A percentile compares a stretch with the other conserved stretches of the same genome.
phyloP scores from a whole-genome alignment of 192 early-diverging fungal genomes.

The Fimicolochytrium jonesii region DNA sequence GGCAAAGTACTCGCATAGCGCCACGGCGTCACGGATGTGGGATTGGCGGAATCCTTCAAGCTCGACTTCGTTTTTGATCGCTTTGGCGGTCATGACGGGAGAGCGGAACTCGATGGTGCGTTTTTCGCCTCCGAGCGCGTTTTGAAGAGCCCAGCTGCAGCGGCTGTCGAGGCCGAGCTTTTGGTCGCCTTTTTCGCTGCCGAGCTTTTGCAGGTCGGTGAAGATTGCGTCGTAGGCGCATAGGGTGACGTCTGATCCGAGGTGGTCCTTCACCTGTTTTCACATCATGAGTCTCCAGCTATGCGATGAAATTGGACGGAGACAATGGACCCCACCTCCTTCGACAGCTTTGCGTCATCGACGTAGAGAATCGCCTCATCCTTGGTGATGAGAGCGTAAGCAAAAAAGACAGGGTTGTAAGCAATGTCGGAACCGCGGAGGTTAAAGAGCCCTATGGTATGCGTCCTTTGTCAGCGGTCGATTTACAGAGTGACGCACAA shows the following conservation, averaged over 20 bases:
- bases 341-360: constrained; percentile 65
- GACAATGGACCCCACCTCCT: constrained; percentile 36
- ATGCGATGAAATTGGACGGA: not conserved
- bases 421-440: constrained; percentile 92
- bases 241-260: constrained; percentile 55
- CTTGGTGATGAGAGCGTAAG: constrained; percentile 80
- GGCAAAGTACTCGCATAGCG: constrained; percentile 64
- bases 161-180: constrained; percentile 62
- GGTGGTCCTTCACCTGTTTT: constrained; percentile 42
- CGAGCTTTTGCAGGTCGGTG: constrained; percentile 49
- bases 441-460: constrained; percentile 95
- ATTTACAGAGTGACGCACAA: not conserved
- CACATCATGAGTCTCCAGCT: not conserved
- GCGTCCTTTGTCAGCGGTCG: too few species aligned
- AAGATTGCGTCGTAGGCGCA: constrained; percentile 76
- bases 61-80: constrained; percentile 90
- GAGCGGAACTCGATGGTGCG: constrained; percentile 56
- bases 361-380: constrained; percentile 70
- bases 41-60: constrained; percentile 88
- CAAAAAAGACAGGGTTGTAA: constrained; percentile 96
- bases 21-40: constrained; percentile 84
- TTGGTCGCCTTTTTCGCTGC: constrained; percentile 10
- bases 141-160: constrained; percentile 69
- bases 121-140: constrained; percentile 60
- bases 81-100: constrained; percentile 76